Evolutionary conservation across 192 early-diverging fungal species (phyloP).

Genomic region (Coemansia sp.): DNA sequence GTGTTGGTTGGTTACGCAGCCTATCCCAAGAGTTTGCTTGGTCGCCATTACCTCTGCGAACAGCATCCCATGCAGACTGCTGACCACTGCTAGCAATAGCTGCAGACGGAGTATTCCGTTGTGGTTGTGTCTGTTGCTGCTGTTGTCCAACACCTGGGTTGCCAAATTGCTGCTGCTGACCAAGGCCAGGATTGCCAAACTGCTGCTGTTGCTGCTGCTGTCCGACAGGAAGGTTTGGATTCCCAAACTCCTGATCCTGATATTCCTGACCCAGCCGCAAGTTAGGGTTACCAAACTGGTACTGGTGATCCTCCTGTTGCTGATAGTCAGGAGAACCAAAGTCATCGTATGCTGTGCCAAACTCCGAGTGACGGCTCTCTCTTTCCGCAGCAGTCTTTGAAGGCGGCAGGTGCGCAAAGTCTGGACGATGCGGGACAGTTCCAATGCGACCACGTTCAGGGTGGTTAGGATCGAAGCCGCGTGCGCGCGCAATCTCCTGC

Average conservation of each 20-base stretch:
- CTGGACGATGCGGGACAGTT: slow-evolving; percentile 2
- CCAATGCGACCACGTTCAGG: slow-evolving; percentile 15
- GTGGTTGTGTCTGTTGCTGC: background rate
- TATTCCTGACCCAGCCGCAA: background rate
- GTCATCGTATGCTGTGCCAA: background rate
- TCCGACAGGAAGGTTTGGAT: background rate
- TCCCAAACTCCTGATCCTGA: slow-evolving; percentile 10
- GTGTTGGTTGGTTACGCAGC: slow-evolving; percentile 24
- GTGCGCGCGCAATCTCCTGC: slow-evolving; percentile 27
- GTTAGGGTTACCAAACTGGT: slow-evolving; percentile 9
- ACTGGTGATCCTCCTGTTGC: slow-evolving; percentile 9
- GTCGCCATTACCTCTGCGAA: slow-evolving; percentile 12
- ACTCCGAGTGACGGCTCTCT: background rate
- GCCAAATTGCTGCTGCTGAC: slow-evolving; percentile 15
- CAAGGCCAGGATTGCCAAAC: slow-evolving; percentile 12
- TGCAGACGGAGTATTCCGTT: background rate
- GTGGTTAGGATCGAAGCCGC: slow-evolving; percentile 30
- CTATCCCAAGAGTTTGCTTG: slow-evolving; percentile 26
- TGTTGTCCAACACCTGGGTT: slow-evolving; percentile 1
- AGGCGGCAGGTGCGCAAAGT: slow-evolving; percentile 24
- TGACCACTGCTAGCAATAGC: background rate
- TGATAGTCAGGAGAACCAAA: slow-evolving; percentile 3
- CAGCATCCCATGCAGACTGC: slow-evolving; percentile 29
- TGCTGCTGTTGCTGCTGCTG: slow-evolving; percentile 1
- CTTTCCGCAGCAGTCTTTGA: slow-evolving; percentile 13